These are phyloP conservation scores for Metschnikowia matae DNA, from an alignment of 805 yeast species.

Conservation along the genomic window DNA sequence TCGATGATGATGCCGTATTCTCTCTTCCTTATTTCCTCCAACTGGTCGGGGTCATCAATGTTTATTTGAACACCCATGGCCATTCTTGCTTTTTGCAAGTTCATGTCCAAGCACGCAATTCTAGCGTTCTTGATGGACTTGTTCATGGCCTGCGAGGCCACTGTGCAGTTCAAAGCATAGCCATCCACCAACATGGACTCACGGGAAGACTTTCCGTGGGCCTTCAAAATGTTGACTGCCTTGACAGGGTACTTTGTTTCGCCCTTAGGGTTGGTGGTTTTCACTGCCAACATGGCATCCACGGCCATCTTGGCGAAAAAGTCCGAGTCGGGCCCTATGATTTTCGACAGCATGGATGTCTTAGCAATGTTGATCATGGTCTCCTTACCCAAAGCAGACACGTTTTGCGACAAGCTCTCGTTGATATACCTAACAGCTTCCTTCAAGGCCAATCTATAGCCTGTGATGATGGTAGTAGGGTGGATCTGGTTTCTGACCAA, in stretches of 20 bases:
- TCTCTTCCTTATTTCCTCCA: slow-evolving; percentile 86
- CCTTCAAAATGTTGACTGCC: slow-evolving; percentile 92
- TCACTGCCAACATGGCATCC: slow-evolving; percentile 92
- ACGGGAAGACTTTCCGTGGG: slow-evolving; percentile 89
- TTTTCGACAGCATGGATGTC: slow-evolving; percentile 95
- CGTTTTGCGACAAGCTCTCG: slow-evolving; percentile 78
- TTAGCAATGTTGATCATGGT: slow-evolving; percentile 87
- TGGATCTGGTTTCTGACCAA: slow-evolving; percentile 90
- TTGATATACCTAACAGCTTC: slow-evolving; percentile 86
- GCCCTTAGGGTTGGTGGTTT: slow-evolving; percentile 82
- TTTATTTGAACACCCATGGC: slow-evolving; percentile 97
- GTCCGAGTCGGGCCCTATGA: slow-evolving; percentile 89
- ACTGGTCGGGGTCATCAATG: slow-evolving; percentile 94
- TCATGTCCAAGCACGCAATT: slow-evolving; percentile 86
- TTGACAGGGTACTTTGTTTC: slow-evolving; percentile 92
- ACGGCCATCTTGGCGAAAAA: slow-evolving; percentile 90
- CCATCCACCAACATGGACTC: slow-evolving; percentile 90
- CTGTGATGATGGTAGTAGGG: slow-evolving; percentile 97
- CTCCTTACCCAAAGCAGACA: slow-evolving; percentile 76
- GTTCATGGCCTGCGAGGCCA: slow-evolving; percentile 96
- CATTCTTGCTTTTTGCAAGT: slow-evolving; percentile 94
- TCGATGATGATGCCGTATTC: slow-evolving; percentile 84
- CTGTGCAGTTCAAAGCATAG: slow-evolving; percentile 93
- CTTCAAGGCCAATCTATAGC: slow-evolving; percentile 87
- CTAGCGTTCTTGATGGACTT: slow-evolving; percentile 66